These are phyloP conservation scores for Oidiodendron maius DNA, from an alignment of 495 filamentous ascomycete species.

Conservation along the genomic window DNA sequence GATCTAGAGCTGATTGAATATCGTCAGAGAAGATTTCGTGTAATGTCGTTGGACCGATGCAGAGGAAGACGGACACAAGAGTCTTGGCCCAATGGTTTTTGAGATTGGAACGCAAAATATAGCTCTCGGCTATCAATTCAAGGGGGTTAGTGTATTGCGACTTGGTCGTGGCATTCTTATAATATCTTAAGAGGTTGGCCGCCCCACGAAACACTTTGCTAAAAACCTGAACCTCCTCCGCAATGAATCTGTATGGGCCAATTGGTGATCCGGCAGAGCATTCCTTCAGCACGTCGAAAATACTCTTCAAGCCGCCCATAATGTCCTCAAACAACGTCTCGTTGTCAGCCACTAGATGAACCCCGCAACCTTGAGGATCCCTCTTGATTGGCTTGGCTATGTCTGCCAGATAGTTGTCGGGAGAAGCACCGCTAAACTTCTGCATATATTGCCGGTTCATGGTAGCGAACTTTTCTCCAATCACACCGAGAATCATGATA, in stretches of 20 bases:
- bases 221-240: constrained; percentile 93
- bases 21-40: constrained; percentile 98
- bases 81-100: constrained; percentile 97
- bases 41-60: constrained; percentile 96
- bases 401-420: constrained; percentile 80
- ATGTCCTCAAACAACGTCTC: constrained; percentile 97
- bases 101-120: constrained; percentile 86
- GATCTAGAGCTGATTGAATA: no score
- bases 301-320: constrained; percentile 95
- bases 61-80: constrained; percentile 96
- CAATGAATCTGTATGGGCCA: constrained; percentile 93
- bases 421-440: constrained; percentile 55
- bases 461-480: constrained; percentile 94
- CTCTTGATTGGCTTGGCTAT: constrained; percentile 93
- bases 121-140: constrained; percentile 87
- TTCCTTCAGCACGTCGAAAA: constrained; percentile 88
- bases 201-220: constrained; percentile 97
- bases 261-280: constrained; percentile 70
- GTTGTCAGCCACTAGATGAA: constrained; percentile 94
- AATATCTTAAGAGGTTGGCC: constrained; percentile 92
- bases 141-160: constrained; percentile 70
- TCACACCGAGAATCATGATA: constrained; percentile 95
- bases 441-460: constrained; percentile 94
- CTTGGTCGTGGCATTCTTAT: constrained; percentile 76
- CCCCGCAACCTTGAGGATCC: constrained; percentile 82